These are phyloP conservation scores for Agroathelia rolfsii DNA, from an alignment of 1,284 basidiomycete genomes.

Conservation along the genomic window DNA sequence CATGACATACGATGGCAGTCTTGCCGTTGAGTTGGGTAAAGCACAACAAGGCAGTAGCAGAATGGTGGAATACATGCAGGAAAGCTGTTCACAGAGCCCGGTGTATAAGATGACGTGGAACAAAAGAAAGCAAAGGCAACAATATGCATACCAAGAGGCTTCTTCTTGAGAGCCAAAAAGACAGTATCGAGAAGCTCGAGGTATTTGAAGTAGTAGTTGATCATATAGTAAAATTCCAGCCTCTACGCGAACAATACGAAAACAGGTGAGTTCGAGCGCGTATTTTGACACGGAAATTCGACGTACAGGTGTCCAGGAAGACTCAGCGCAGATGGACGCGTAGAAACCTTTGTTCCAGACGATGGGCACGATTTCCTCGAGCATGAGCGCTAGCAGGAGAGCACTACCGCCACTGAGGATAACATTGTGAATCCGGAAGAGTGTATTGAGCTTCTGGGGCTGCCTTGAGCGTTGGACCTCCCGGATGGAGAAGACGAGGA, in stretches of 20 bases:
- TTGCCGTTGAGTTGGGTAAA: conserved; percentile 90
- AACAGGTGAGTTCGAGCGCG: conserved; percentile 8
- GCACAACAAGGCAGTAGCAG: conserved; percentile 94
- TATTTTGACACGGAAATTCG: conserved; percentile 9
- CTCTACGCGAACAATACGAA: conserved; percentile 39
- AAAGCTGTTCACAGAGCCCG: conserved; percentile 61
- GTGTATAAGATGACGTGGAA: conserved; percentile 4
- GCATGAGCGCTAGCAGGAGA: conserved; percentile 76
- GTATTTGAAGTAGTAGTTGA: conserved; percentile 98
- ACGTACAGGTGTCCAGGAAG: conserved; percentile 80
- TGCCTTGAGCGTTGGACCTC: conserved; percentile 75
- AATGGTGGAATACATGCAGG: conserved; percentile 98
- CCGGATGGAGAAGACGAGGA: conserved; percentile 80
- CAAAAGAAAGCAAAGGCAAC: conserved; percentile 5
- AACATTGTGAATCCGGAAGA: conserved; percentile 92
- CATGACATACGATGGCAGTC: conserved; percentile 71
- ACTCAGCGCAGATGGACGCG: conserved; percentile 69
- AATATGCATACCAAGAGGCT: conserved; percentile 83
- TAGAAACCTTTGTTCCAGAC: conserved; percentile 63
- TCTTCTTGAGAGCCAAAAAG: conserved; percentile 98
- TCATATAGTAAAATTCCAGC: conserved; percentile 90
- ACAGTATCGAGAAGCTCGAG: conserved; percentile 91
- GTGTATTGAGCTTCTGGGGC: conserved; percentile 70
- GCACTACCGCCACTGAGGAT: conserved; percentile 77
- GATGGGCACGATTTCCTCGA: conserved; percentile 83